phyloP scores from a whole-genome alignment of 1,139 yeast genomes.

The Geotrichum restrictum region DNA sequence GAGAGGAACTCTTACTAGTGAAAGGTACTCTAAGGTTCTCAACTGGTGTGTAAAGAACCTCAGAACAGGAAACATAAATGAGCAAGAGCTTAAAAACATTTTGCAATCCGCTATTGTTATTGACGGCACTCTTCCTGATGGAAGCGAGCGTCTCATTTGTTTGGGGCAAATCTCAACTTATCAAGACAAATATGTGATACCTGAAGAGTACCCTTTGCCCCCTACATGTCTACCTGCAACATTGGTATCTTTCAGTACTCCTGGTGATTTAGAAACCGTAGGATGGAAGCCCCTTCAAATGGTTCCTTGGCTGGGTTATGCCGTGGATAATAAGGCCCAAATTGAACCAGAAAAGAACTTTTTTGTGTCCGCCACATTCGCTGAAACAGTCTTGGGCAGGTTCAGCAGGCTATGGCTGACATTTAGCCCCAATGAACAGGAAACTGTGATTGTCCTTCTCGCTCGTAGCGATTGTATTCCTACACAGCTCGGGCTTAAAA shows the following conservation, averaged over 20 bases:
- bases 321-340: slow-evolving; percentile 22
- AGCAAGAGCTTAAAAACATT: slow-evolving; percentile 17
- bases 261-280: slow-evolving; percentile 25
- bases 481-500: slow-evolving; percentile 40
- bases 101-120: slow-evolving; percentile 25
- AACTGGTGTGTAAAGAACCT: slow-evolving; percentile 26
- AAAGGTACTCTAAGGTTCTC: slow-evolving; percentile 26
- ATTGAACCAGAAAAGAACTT: slow-evolving; percentile 27
- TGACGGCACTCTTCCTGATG: slow-evolving; percentile 22
- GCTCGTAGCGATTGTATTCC: slow-evolving; percentile 37
- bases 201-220: slow-evolving; percentile 36
- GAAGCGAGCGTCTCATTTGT: slow-evolving; percentile 20
- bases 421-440: slow-evolving; percentile 22
- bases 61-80: slow-evolving; percentile 19
- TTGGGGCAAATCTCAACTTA: slow-evolving; percentile 29
- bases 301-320: slow-evolving; percentile 33
- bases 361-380: slow-evolving; percentile 30
- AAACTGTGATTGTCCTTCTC: slow-evolving; percentile 26
- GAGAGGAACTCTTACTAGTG: slow-evolving; percentile 28
- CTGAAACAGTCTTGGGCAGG: slow-evolving; percentile 31
- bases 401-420: slow-evolving; percentile 33
- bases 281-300: slow-evolving; percentile 35
- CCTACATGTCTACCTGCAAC: slow-evolving; percentile 25
- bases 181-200: slow-evolving; percentile 31
- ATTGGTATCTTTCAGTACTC: slow-evolving; percentile 3